Evolutionary conservation across 1,284 basidiomycete species (phyloP).

Genomic region (Phylloporus sp.): DNA sequence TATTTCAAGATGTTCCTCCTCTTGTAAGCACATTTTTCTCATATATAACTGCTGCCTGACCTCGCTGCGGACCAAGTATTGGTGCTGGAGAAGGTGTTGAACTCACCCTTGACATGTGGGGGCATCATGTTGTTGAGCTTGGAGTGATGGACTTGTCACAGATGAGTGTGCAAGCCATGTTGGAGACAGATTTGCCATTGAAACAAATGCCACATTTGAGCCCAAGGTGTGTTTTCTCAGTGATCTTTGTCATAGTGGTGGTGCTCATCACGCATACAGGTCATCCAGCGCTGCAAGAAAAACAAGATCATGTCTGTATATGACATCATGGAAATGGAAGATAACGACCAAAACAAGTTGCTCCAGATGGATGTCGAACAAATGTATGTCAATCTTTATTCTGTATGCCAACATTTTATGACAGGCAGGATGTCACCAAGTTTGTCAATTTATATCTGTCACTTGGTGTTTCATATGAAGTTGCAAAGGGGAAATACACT

Average conservation of each 20-base stretch:
- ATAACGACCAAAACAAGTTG: slow-evolving; percentile 83
- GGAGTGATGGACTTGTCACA: slow-evolving; percentile 99
- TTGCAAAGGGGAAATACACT: slow-evolving; percentile 85
- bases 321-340: slow-evolving; percentile 97
- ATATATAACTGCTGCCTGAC: slow-evolving; percentile 90
- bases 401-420: slow-evolving; percentile 17
- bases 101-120: slow-evolving; percentile 90
- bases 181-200: slow-evolving; percentile 94
- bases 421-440: slow-evolving; percentile 85
- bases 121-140: slow-evolving; percentile 98
- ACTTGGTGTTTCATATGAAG: slow-evolving; percentile 85
- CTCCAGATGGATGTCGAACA: slow-evolving; percentile 88
- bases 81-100: slow-evolving; percentile 90
- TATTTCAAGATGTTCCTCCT: slow-evolving; percentile 99
- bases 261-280: slow-evolving; percentile 48
- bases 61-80: slow-evolving; percentile 90
- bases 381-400: slow-evolving; percentile 63
- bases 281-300: slow-evolving; percentile 85
- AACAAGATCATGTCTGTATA: slow-evolving; percentile 88
- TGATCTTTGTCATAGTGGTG: neutral
- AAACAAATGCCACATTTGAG: slow-evolving; percentile 98
- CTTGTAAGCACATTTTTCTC: slow-evolving; percentile 96
- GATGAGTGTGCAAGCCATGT: slow-evolving; percentile 98
- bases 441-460: slow-evolving; percentile 96
- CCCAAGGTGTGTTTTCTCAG: slow-evolving; percentile 60